Conservation (phyloP, 768 basidiomycete genomes). For the Neoboletus magnificus region DNA sequence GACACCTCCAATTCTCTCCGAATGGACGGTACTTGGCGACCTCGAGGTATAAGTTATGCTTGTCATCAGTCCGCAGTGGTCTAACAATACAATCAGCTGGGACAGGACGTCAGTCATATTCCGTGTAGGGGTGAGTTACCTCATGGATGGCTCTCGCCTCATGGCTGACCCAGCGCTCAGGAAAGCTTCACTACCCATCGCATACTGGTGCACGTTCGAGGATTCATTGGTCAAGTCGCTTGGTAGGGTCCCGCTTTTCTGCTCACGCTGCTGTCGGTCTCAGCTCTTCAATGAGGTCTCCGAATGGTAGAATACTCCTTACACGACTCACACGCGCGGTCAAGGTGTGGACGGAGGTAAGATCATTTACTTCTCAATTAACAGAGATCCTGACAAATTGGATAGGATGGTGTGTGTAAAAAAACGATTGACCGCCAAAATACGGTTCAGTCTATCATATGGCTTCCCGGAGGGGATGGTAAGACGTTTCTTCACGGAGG, state of each 20-base stretch:
- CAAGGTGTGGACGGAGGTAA: slow-evolving; percentile 52
- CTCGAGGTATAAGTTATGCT: slow-evolving; percentile 39
- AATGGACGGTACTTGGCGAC: slow-evolving; percentile 53
- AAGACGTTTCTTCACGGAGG: slow-evolving; percentile 4
- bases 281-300: slow-evolving; percentile 38
- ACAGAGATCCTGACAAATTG: slow-evolving; percentile 5
- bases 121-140: slow-evolving; percentile 41
- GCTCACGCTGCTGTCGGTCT: not conserved
- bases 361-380: slow-evolving; percentile 7
- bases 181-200: slow-evolving; percentile 44
- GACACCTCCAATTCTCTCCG: slow-evolving; percentile 55
- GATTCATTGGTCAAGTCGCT: slow-evolving; percentile 54
- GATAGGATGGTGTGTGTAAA: slow-evolving; percentile 48
- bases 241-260: slow-evolving; percentile 33
- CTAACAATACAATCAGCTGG: slow-evolving; percentile 36
- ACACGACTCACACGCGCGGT: slow-evolving; percentile 48
- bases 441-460: slow-evolving; percentile 48
- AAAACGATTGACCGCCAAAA: slow-evolving; percentile 48
- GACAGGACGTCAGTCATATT: slow-evolving; percentile 51
- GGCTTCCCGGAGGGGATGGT: slow-evolving; percentile 51
- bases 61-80: not conserved
- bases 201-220: slow-evolving; percentile 48
- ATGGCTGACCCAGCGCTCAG: slow-evolving; percentile 27
- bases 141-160: slow-evolving; percentile 5
- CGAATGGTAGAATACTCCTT: slow-evolving; percentile 42